A percentile compares a stretch with the other conserved stretches of the same genome.
Conservation (phyloP, 2,329 filamentous ascomycete genomes). For the Phoma sp. region DNA sequence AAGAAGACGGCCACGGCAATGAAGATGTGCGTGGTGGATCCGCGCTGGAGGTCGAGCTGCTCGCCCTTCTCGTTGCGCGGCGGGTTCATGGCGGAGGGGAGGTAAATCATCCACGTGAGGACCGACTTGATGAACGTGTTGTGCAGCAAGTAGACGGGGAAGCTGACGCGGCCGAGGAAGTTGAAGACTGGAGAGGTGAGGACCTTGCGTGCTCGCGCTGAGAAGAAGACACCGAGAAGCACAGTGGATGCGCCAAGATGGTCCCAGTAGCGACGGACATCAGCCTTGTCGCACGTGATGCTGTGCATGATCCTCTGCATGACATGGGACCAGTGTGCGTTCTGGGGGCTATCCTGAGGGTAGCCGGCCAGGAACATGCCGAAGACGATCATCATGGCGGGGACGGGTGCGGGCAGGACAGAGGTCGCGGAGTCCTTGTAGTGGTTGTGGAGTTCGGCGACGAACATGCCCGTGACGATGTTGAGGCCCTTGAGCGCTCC, state of each 20-base stretch:
- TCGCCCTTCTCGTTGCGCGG: slow-evolving; percentile 45
- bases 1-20: slow-evolving; percentile 45
- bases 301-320: slow-evolving; percentile 53
- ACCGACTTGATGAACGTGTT: slow-evolving; percentile 66
- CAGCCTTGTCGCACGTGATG: slow-evolving; percentile 56
- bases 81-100: slow-evolving; percentile 48
- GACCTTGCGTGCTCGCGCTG: slow-evolving; percentile 57
- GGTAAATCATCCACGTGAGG: slow-evolving; percentile 65
- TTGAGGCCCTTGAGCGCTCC: slow-evolving; percentile 57
- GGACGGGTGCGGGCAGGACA: slow-evolving; percentile 56
- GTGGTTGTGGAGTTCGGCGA: slow-evolving; percentile 65
- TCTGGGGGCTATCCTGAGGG: slow-evolving; percentile 62
- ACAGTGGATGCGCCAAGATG: slow-evolving; percentile 58
- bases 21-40: slow-evolving; percentile 39
- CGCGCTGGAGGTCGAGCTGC: slow-evolving; percentile 43
- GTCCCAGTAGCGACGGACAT: slow-evolving; percentile 59
- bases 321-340: slow-evolving; percentile 61
- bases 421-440: slow-evolving; percentile 58
- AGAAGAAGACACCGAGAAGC: slow-evolving; percentile 61
- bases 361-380: slow-evolving; percentile 67
- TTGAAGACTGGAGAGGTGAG: slow-evolving; percentile 63
- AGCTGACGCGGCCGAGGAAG: slow-evolving; percentile 69
- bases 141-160: slow-evolving; percentile 69
- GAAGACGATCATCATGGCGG: slow-evolving; percentile 57
- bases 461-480: slow-evolving; percentile 67